Base-by-base conservation (phyloP, 192 early-diverging fungal genomes). In the Coemansia sp. region DNA sequence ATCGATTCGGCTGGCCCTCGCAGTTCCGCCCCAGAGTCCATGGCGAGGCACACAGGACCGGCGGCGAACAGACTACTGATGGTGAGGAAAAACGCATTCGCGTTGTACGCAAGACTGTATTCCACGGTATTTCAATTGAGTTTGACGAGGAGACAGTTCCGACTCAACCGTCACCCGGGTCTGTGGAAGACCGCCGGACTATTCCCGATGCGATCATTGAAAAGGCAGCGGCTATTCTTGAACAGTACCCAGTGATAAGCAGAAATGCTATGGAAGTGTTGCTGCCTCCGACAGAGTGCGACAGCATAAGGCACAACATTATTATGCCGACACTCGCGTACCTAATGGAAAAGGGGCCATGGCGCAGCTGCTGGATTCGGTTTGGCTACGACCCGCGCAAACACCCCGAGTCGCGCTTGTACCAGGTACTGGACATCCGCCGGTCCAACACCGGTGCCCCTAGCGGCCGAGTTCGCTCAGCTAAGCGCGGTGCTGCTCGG, bases 321-420 rank as follows among this genome's bases (percentile, higher is more conserved):
- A 36, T 71, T 28, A 71, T 77, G 69, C 52, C 63, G 17, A 63
- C 58, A 12, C 46, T 72, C 23, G 57, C 79, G 3, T 82, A 82
- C 23, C 15, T 69, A 25, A 77, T 82, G 74, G 60, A 72, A 0
- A 57, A 25, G 0, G 74, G 79, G 2, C 60, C 79, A 7, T 82
- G 79, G 79, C 69, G 79, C 38, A 70, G 62, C 58, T 82, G 79
- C 64, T 82, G 79, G 79, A 73, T 82, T 42, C 62, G 74, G 6
- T 64, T 73, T 52, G 79, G 79, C 53, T 82, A 82, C 36, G 79
- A 82, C 14, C 79, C 79, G 21, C 73, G 79, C 34, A 67, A 57
- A 23, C 57, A 75, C 20, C 52, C 57, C 11, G 79, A 67, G 11
- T 48, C 78, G 1, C 74, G 65, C 69, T 71, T 53, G 60, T 81